Evolutionary conservation across 768 basidiomycete species (phyloP).

Genomic region (Paxillus rubicundulus): DNA sequence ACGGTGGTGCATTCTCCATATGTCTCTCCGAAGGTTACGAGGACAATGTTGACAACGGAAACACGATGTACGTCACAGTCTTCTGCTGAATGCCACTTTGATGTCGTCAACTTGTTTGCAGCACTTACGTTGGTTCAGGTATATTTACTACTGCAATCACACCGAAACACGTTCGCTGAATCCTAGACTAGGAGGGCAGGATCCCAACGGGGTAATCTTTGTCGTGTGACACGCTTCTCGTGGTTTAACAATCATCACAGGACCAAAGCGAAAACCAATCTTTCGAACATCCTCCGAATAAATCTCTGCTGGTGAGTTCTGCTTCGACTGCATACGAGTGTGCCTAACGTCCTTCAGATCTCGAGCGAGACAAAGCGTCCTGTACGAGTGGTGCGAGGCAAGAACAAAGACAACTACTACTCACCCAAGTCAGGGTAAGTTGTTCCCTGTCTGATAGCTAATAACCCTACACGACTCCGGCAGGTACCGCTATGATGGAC

Average conservation of each 20-base stretch:
- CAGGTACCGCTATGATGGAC: conserved; percentile 33
- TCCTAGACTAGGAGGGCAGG: conserved; percentile 23
- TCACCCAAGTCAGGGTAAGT: conserved; percentile 25
- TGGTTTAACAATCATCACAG: conserved; percentile 11
- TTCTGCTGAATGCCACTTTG: background rate
- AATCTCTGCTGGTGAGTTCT: conserved; percentile 17
- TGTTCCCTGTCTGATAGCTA: background rate
- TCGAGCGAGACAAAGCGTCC: conserved; percentile 30
- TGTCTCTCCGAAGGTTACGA: conserved; percentile 42
- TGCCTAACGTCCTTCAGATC: conserved; percentile 18
- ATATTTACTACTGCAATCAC: background rate
- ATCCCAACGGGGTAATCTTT: conserved; percentile 12
- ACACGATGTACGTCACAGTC: conserved; percentile 33
- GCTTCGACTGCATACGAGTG: background rate
- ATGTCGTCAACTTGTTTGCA: conserved; percentile 11
- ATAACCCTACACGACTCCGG: background rate
- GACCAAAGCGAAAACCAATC: conserved; percentile 23
- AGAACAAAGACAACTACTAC: conserved; percentile 10
- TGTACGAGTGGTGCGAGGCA: conserved; percentile 40
- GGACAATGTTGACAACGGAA: conserved; percentile 39
- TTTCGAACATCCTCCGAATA: conserved; percentile 20
- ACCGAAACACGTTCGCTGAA: background rate
- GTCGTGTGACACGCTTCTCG: background rate
- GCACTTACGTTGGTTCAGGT: conserved; percentile 36
- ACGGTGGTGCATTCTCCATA: conserved; percentile 38